Evolutionary conservation across 345 rosid genomes (phyloP), one percentile per base, ranked within the genome.

Genomic region (Triadica sebifera): DNA sequence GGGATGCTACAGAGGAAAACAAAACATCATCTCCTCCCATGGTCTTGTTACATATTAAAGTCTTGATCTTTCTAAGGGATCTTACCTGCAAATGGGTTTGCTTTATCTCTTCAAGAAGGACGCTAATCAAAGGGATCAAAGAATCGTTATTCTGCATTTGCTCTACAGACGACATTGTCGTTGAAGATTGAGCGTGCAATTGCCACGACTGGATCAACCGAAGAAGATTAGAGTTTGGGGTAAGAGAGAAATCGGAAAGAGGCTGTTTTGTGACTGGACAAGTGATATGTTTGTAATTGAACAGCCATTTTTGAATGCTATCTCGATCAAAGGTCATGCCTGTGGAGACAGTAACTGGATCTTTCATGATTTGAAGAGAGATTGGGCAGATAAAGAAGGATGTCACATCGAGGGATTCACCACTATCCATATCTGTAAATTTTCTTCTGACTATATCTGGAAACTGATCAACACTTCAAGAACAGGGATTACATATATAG

Each of bases 271-370:
- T 76, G 7, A 76, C 19, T 1, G 90, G 90, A 75, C 90, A 87
- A 0, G 77, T 73, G 39, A 50, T 60, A 55, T 83, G 84, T 49
- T 81, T 77, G 84, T 85, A 85, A 53, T 79, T 51, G 79, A 79
- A 82, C 63, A 87, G 73, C 90, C 90, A 87, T 72, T 75, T 85
- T 65, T 84, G 80, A 45, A 87, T 85, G 79, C 84, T 85, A 38
- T 79, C 79, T 13, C 86, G 82, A 62, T 87, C 90, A 60, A 79
- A 87, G 29, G 87, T 83, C 69, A 87, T 73, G 43, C 90, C 88
- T 3, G 90, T 87, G 17, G 71, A 68, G 82, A 85, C 83, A 6
- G 86, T 87, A 16, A 87, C 90, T 0, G 90, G 90, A 7, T 87
- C 88, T 45, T 53, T 76, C 88, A 87, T 87, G 17, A 69, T 63